phyloP scores from a whole-genome alignment of 106 monocot species.

The Dendrobium catenatum region DNA sequence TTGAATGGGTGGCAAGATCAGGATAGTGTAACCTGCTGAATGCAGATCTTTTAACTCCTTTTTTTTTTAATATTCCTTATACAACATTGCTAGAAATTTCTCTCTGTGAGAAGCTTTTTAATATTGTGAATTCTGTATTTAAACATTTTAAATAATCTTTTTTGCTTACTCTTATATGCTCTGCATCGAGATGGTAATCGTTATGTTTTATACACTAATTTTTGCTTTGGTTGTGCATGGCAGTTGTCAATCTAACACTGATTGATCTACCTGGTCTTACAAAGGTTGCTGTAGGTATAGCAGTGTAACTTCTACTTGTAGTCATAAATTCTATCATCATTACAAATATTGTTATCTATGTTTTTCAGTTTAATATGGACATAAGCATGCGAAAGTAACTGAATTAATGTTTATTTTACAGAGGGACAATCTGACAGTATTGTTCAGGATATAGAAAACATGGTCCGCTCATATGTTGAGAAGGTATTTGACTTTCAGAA shows the following conservation, averaged over 20 bases:
- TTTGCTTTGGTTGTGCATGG: background rate
- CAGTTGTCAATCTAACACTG: slow-evolving; percentile 96
- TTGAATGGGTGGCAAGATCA: background rate
- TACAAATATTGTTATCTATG: background rate
- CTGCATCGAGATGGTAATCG: background rate
- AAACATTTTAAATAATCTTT: background rate
- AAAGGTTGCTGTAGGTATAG: slow-evolving; percentile 94
- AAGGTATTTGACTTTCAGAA: slow-evolving; percentile 43
- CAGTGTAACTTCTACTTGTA: background rate
- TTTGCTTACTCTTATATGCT: background rate
- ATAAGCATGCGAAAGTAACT: background rate
- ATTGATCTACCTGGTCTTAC: slow-evolving; percentile 98
- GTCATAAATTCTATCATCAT: background rate
- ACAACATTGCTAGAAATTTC: background rate
- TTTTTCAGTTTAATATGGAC: background rate
- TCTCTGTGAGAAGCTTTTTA: background rate
- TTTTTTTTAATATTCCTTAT: background rate
- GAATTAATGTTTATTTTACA: slow-evolving; percentile 11
- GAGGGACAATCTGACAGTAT: slow-evolving; percentile 95
- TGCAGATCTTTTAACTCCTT: background rate
- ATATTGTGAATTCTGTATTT: background rate
- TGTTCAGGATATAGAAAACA: slow-evolving; percentile 93
- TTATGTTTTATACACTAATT: background rate
- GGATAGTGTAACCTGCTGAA: background rate
- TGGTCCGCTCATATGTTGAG: slow-evolving; percentile 95